A percentile compares a stretch with the other conserved stretches of the same genome.
Conservation (phyloP, 129 eudicot species). For the Centrapalus pauciflorus region DNA sequence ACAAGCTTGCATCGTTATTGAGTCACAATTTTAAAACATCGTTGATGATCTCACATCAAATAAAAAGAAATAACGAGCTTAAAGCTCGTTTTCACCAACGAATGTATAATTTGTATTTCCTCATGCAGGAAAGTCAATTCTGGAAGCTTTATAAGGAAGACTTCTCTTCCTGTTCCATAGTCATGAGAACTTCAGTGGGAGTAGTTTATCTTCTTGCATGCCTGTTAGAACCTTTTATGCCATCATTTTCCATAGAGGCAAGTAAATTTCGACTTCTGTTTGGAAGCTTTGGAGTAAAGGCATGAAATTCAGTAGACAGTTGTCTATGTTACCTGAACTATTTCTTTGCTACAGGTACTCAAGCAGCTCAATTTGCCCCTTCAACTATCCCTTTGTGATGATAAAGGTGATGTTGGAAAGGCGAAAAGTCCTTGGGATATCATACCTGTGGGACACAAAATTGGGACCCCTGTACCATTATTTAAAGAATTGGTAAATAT, state of each 20-base stretch:
- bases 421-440: constrained; percentile 81
- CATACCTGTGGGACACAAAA: constrained; percentile 70
- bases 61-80: background rate
- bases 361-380: constrained; percentile 77
- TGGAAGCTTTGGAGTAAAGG: background rate
- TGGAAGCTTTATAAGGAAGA: constrained; percentile 98
- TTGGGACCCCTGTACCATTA: constrained; percentile 93
- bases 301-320: background rate
- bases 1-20: background rate
- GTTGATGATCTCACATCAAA: background rate
- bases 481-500: constrained; percentile 77
- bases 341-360: constrained; percentile 52
- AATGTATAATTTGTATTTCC: background rate
- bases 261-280: constrained; percentile 3
- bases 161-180: constrained; percentile 61
- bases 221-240: constrained; percentile 91
- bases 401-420: constrained; percentile 62
- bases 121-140: constrained; percentile 74
- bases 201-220: constrained; percentile 85
- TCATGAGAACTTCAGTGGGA: constrained; percentile 88
- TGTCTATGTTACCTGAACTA: background rate
- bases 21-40: background rate
- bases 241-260: constrained; percentile 90
- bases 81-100: background rate
- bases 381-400: constrained; percentile 68